Conservation (phyloP, 1,139 yeast species). For the Pneumocystis oryctolagi region DNA sequence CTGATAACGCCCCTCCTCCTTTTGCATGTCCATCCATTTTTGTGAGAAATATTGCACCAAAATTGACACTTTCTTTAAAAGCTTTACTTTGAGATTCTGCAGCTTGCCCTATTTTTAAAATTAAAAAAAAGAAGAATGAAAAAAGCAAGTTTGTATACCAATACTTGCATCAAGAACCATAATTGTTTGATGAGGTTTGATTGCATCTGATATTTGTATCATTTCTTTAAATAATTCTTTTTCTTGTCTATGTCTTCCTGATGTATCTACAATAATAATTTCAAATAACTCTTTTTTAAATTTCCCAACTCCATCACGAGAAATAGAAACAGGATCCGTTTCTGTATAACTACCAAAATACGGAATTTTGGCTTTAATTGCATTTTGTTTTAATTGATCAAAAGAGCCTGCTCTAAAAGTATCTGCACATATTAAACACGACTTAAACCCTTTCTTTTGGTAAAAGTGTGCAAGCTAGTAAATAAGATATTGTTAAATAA, state of each 20-base stretch:
- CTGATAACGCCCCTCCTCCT: constrained; percentile 99
- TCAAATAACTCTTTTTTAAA: constrained; percentile 87
- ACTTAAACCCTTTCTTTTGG: constrained; percentile 83
- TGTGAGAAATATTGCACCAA: constrained; percentile 88
- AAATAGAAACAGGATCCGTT: constrained; percentile 88
- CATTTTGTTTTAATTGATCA: constrained; percentile 94
- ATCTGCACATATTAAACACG: constrained; percentile 96
- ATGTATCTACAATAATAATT: constrained; percentile 87
- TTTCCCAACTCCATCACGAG: constrained; percentile 79
- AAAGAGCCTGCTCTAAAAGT: constrained; percentile 99
- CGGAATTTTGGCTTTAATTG: constrained; percentile 87
- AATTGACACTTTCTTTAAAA: constrained; percentile 80
- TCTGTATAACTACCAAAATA: constrained; percentile 90
- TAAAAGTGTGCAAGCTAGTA: constrained; percentile 65
- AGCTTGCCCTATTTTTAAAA: constrained; percentile 53
- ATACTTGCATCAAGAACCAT: constrained; percentile 97
- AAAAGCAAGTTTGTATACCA: not conserved
- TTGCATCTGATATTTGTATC: constrained; percentile 79
- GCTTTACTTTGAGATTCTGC: constrained; percentile 93
- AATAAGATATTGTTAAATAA: not conserved
- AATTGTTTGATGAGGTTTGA: constrained; percentile 81
- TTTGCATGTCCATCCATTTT: constrained; percentile 98
- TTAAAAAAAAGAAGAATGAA: not conserved
- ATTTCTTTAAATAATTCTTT: constrained; percentile 81
- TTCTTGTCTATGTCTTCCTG: constrained; percentile 96